Evolutionary conservation across 352 stramenopile genomes (phyloP).

Genomic region (Phytophthora macrochlamydospora): DNA sequence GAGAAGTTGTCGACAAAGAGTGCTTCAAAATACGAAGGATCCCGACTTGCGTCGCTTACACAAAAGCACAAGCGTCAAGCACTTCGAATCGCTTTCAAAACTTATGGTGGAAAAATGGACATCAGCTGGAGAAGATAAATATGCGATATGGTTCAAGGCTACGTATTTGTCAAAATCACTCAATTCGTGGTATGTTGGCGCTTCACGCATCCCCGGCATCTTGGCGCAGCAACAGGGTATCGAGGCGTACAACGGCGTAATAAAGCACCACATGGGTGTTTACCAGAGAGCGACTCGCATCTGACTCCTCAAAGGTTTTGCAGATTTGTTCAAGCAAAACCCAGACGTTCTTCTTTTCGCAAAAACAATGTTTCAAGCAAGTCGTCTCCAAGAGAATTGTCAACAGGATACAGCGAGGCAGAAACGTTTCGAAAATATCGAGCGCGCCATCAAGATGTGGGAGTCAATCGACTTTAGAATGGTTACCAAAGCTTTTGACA

Average conservation of each 20-base stretch:
- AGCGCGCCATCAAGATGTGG: too few relatives aligned
- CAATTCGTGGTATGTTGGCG: background rate
- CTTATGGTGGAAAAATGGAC: background rate
- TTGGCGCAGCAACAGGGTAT: background rate
- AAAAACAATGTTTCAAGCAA: too few relatives aligned
- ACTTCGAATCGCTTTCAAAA: background rate
- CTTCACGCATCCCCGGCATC: background rate
- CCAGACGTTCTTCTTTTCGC: too few relatives aligned
- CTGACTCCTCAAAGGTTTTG: too few relatives aligned
- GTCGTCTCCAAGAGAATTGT: too few relatives aligned
- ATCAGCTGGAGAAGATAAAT: background rate
- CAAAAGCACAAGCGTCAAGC: background rate
- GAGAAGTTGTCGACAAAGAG: too few relatives aligned
- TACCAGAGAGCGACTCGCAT: background rate
- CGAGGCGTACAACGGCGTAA: background rate
- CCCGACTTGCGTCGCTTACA: background rate
- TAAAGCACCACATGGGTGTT: background rate
- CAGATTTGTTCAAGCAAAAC: too few relatives aligned
- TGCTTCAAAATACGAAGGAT: too few relatives aligned
- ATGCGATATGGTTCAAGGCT: background rate
- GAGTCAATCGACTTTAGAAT: too few relatives aligned
- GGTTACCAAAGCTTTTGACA: too few relatives aligned
- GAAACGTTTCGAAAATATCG: too few relatives aligned
- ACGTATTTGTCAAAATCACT: background rate
- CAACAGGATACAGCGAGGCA: too few relatives aligned